Evolutionary conservation across 2,329 filamentous ascomycete genomes (phyloP).

Genomic region (Penicillium sp.): DNA sequence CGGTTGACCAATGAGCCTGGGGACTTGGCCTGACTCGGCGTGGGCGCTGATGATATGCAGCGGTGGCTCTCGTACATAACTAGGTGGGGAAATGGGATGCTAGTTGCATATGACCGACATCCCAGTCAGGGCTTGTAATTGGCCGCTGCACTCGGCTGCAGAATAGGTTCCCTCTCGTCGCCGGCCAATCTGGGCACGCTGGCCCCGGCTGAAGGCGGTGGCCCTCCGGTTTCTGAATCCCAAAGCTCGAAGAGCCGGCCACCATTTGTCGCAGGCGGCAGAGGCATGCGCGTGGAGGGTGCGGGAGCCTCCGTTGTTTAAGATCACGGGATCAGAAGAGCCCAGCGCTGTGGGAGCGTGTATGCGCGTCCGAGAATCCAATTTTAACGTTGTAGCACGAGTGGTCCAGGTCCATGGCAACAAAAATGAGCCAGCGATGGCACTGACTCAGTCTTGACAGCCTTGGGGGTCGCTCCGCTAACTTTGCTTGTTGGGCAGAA

Average conservation of each 20-base stretch:
- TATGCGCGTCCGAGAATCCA: constrained; percentile 44
- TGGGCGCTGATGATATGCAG: constrained; percentile 22
- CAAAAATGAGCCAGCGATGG: constrained; percentile 9
- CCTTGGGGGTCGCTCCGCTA: constrained; percentile 12
- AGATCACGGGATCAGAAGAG: constrained; percentile 45
- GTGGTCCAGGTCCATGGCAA: constrained; percentile 8
- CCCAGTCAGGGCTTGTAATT: constrained; percentile 28
- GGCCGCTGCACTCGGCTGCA: constrained; percentile 27
- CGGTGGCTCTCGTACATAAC: constrained; percentile 10
- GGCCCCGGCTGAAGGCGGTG: constrained; percentile 19
- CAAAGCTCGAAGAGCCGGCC: constrained; percentile 22
- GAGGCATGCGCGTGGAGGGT: constrained; percentile 33
- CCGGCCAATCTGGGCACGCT: constrained; percentile 32
- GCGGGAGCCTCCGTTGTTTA: constrained; percentile 40
- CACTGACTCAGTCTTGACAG: constrained; percentile 4
- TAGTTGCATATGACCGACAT: constrained; percentile 37
- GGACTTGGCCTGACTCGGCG: constrained; percentile 9
- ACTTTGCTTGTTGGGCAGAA: constrained; percentile 29
- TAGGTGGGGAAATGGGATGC: constrained; percentile 21
- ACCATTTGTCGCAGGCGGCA: constrained; percentile 39
- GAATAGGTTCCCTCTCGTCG: constrained; percentile 26
- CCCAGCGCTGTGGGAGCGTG: constrained; percentile 41
- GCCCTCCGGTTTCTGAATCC: constrained; percentile 32
- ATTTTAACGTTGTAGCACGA: constrained; percentile 42
- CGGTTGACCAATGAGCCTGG: constrained; percentile 19